These are phyloP conservation scores for Chlorella sp. DNA, from an alignment of 139 green algal species.

Conservation along the genomic window DNA sequence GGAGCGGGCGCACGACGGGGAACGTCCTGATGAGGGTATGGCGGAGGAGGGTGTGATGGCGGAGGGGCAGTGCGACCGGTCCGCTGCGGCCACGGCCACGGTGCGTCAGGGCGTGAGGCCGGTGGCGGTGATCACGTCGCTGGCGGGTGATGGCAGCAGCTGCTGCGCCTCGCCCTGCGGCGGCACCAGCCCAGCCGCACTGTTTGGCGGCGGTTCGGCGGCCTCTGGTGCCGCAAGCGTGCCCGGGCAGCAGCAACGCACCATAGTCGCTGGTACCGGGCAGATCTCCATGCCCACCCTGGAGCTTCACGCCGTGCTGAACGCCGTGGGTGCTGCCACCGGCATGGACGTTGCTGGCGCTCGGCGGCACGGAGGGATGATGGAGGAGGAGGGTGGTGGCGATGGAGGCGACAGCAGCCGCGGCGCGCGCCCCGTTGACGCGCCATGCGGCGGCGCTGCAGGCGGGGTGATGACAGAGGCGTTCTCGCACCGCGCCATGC, in stretches of 20 bases:
- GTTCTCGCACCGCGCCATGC: no score
- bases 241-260: no score
- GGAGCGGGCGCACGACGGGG: not conserved
- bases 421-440: no score
- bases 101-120: not conserved
- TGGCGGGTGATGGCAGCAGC: not conserved
- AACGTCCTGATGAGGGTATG: not conserved
- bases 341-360: no score
- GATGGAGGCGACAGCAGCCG: no score
- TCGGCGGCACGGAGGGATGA: no score
- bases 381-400: no score
- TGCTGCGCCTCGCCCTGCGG: no score
- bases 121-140: not conserved
- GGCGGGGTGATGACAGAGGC: no score
- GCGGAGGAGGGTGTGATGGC: not conserved
- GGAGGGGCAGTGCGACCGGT: not conserved
- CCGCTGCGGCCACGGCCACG: not conserved
- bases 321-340: no score
- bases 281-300: not conserved
- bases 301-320: not conserved
- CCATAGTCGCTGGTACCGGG: not conserved
- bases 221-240: not conserved
- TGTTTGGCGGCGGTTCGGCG: not conserved
- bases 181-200: not conserved
- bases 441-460: no score